Base-by-base conservation (phyloP, 202 grass and related monocot genomes). In the Miscanthus sacchariflorus region DNA sequence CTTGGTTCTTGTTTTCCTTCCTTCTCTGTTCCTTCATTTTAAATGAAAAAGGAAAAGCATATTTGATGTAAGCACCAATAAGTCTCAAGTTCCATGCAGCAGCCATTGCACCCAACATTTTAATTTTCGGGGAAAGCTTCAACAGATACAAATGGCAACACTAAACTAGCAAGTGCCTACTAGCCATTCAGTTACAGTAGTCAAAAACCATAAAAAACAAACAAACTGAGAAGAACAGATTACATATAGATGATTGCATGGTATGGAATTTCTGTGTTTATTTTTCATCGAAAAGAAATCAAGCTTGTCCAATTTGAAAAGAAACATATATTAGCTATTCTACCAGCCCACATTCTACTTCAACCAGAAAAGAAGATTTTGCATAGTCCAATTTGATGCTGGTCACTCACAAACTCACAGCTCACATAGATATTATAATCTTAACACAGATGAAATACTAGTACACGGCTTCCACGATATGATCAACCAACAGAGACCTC, bases 1-100 rank as follows among this genome's bases (percentile, higher is more conserved):
- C 88, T 88, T 72, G 63, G 30, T 74, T 38, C 70, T 74, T 81
- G 45, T 50, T 23, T 42, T 58, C 80, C 80, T 42, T 27, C 13
- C 9, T 63, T 63, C 12, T 48, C 27, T 68, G 27, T 69, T 36
- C 67, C 67, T 69, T 36, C 30, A 36, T 18, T 69, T 69, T 8
- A 30, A 67, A 67, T 14, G 27, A 15, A 67, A 69, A 69, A 9
- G 6, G 6, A 38, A 38, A 38, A 33, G 2, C 67, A 18, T 69
- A 33, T 68, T 17, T 35, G 14, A 30, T 68, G 12, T 68, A 35
- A 68, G 5, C 13, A 68, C 2, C 66, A 35, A 1, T 15, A 33
- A 68, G 5, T 33, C 13, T 15, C 12, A 35, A 68, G 14, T 68
- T 35, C 5, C 24, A 28, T 66, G 63, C 24, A 66, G 1, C 24